Conservation (phyloP, 768 basidiomycete species). For the Exsudoporus frostii region DNA sequence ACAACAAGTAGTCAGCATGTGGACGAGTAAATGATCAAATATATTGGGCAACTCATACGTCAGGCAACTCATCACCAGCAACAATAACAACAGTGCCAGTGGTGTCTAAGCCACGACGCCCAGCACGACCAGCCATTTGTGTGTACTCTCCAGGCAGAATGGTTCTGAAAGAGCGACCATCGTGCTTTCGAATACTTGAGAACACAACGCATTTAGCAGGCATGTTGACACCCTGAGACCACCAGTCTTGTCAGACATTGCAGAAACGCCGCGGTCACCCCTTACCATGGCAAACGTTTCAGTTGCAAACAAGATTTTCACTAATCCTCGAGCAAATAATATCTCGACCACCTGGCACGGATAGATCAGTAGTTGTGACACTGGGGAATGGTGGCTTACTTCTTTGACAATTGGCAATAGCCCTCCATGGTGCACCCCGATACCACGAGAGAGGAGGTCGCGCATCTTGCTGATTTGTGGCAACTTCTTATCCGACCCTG, state of each 20-base stretch:
- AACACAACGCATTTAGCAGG: conserved; percentile 97
- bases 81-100: conserved; percentile 96
- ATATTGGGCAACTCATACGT: conserved; percentile 47
- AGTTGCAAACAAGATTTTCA: conserved; percentile 96
- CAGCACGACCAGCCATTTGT: conserved; percentile 98
- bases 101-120: conserved; percentile 89
- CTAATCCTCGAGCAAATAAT: conserved; percentile 90
- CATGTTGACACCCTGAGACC: conserved; percentile 93
- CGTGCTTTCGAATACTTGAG: conserved; percentile 92
- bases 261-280: background rate
- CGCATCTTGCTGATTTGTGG: conserved; percentile 93
- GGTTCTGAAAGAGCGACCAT: conserved; percentile 88
- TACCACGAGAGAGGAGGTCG: conserved; percentile 85
- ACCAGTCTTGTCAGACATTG: conserved; percentile 7
- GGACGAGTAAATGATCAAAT: background rate
- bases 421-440: conserved; percentile 97
- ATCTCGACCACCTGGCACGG: conserved; percentile 83
- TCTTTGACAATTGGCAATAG: conserved; percentile 96
- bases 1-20: background rate
- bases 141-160: conserved; percentile 93
- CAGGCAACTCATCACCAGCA: conserved; percentile 79
- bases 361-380: conserved; percentile 2
- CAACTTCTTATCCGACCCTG: conserved; percentile 87
- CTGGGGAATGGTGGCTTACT: conserved; percentile 40
- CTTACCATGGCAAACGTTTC: conserved; percentile 98